phyloP scores from a whole-genome alignment of 352 stramenopile genomes.

The Phytophthora sp. region DNA sequence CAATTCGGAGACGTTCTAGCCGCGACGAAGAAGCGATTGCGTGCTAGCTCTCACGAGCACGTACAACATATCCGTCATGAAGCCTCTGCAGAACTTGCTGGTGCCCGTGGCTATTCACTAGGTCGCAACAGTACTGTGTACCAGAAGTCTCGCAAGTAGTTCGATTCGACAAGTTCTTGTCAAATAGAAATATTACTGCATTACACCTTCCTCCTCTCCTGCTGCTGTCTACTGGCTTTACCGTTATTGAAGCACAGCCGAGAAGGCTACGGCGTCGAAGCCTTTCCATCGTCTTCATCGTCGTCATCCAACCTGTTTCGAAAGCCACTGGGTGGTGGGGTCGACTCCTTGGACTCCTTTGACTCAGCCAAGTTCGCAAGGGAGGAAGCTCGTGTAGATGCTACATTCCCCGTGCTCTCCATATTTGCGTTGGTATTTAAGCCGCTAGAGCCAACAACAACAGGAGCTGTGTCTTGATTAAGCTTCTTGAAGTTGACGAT shows the following conservation, averaged over 20 bases:
- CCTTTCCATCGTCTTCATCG: slow-evolving; percentile 59
- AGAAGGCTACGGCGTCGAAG: slow-evolving; percentile 45
- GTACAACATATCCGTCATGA: slow-evolving; percentile 69
- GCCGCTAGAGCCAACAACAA: slow-evolving; percentile 20
- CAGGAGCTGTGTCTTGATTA: slow-evolving; percentile 67
- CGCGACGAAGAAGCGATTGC: slow-evolving; percentile 63
- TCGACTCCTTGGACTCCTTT: slow-evolving; percentile 32
- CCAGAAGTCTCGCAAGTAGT: slow-evolving; percentile 45
- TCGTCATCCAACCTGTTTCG: slow-evolving; percentile 42
- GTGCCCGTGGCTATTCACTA: slow-evolving; percentile 57
- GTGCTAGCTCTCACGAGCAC: slow-evolving; percentile 57
- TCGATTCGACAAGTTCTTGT: background rate
- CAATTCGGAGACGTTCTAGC: slow-evolving; percentile 75
- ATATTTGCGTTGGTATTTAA: slow-evolving; percentile 1
- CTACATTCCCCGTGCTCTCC: slow-evolving; percentile 10
- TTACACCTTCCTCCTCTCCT: slow-evolving; percentile 10
- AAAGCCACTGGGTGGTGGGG: slow-evolving; percentile 24
- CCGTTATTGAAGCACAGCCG: background rate
- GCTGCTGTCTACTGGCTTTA: slow-evolving; percentile 10
- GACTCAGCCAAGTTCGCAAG: slow-evolving; percentile 18
- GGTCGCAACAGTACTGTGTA: slow-evolving; percentile 69
- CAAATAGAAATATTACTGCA: slow-evolving; percentile 33
- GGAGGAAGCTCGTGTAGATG: slow-evolving; percentile 12
- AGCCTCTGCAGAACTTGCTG: slow-evolving; percentile 53
- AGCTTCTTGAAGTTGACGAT: slow-evolving; percentile 95